Evolutionary conservation across 1,284 basidiomycete species (phyloP), one percentile per base, ranked within the genome.

Genomic region (Waitea zeae): DNA sequence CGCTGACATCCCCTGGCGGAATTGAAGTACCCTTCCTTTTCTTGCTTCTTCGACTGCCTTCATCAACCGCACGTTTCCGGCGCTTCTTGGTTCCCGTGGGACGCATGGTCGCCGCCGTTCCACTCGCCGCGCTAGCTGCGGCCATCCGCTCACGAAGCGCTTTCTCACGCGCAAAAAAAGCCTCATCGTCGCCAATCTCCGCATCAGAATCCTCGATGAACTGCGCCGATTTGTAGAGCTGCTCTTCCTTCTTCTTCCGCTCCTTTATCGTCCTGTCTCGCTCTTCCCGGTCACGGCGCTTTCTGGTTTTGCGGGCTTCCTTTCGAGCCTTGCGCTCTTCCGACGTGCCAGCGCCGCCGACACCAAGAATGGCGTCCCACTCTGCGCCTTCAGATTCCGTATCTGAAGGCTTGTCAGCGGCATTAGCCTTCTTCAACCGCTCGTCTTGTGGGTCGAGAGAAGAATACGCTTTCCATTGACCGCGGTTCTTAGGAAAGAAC

Each of bases 151-250:
- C 58, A 33, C 73, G 55, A 31, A 71, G 48, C 38, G 48, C 58
- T 42, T 64, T 69, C 53, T 92, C 87, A 44, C 64, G 68, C 46
- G 67, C 79, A 41, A 88, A 73, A 64, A 93, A 93, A 4, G 59
- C 65, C 31, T 80, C 77, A 52, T 80, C 71, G 44, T 75, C 70
- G 13, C 66, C 80, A 39, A 69, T 68, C 50, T 84, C 83, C 41
- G 64, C 81, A 47, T 93, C 88, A 44, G 81, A 84, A 52, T 92
- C 87, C 48, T 79, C 70, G 49, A 92, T 88, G 50, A 90, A 87
- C 50, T 87, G 79, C 4, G 88, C 87, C 9, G 76, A 81, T 55
- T 89, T 89, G 64, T 81, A 90, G 37, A 61, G 53, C 52, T 75
- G 65, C 46, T 72, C 64, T 51, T 90, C 84, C 47, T 76, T 71